phyloP scores from a whole-genome alignment of 805 yeast genomes.

The Candida morakotiae region DNA sequence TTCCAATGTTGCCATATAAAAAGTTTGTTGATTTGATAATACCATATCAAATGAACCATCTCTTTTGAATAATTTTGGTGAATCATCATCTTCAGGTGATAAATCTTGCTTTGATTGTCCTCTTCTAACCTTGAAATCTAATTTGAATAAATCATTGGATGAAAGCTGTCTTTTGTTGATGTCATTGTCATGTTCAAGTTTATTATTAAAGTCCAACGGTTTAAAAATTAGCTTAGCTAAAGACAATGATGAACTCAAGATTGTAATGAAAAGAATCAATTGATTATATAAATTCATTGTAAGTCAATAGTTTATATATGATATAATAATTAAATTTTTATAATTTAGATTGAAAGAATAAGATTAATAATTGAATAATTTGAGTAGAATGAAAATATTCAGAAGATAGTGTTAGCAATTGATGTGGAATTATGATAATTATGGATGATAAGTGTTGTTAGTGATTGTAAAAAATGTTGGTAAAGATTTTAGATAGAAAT shows the following conservation, averaged over 20 bases:
- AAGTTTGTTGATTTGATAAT: slow-evolving; percentile 22
- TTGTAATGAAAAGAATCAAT: neutral
- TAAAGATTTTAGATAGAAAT: too few relatives aligned
- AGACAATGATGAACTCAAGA: neutral
- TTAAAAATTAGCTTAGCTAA: neutral
- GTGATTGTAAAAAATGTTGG: too few relatives aligned
- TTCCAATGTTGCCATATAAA: slow-evolving; percentile 22
- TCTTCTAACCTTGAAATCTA: slow-evolving; percentile 9
- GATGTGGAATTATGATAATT: too few relatives aligned
- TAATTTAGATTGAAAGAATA: too few relatives aligned
- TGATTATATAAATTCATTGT: neutral
- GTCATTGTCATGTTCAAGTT: neutral
- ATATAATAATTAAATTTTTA: too few relatives aligned
- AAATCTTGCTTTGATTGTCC: slow-evolving; percentile 8
- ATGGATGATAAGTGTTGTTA: too few relatives aligned
- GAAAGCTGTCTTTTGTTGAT: neutral
- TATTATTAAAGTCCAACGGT: neutral
- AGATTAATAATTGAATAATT: too few relatives aligned
- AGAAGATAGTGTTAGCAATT: too few relatives aligned
- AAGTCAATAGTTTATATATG: too few relatives aligned
- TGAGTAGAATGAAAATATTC: too few relatives aligned
- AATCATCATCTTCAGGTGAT: slow-evolving; percentile 6
- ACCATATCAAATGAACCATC: slow-evolving; percentile 16
- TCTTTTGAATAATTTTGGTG: slow-evolving; percentile 14
- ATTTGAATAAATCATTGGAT: slow-evolving; percentile 1